These are phyloP conservation scores for Malania oleifera DNA, from an alignment of 164 flowering plant genomes.

Conservation along the genomic window DNA sequence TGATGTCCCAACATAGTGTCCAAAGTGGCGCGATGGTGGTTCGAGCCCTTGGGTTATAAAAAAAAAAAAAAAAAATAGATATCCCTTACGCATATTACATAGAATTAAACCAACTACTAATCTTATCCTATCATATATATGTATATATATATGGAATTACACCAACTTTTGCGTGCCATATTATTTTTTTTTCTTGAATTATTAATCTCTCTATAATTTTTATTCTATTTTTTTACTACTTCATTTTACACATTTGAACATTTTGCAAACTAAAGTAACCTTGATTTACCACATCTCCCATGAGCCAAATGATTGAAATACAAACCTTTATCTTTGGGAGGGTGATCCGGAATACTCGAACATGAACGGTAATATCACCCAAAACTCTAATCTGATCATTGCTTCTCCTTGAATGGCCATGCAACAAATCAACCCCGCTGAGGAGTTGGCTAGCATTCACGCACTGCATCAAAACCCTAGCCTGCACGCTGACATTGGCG, in stretches of 20 bases:
- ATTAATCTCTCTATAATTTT: no score
- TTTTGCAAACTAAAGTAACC: background rate
- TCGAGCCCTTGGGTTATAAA: no score
- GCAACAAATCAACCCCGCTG: background rate
- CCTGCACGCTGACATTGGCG: constrained; percentile 30
- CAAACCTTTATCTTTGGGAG: constrained; percentile 42
- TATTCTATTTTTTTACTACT: no score
- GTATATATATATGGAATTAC: no score
- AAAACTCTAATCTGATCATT: constrained; percentile 21
- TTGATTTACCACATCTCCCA: background rate
- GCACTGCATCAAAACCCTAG: constrained; percentile 17
- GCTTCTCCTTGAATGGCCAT: constrained; percentile 5
- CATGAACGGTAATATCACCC: constrained; percentile 34
- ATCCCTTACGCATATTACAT: no score
- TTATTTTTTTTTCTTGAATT: no score
- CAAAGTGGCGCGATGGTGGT: no score
- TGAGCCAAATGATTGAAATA: background rate
- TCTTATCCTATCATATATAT: no score
- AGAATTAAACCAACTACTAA: no score
- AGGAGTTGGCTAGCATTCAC: constrained; percentile 25
- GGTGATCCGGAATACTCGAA: constrained; percentile 20
- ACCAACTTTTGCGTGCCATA: no score
- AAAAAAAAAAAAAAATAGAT: no score
- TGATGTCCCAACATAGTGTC: no score
- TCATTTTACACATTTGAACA: background rate